Base-by-base conservation (phyloP, 805 yeast genomes). In the Yarrowia sp. region DNA sequence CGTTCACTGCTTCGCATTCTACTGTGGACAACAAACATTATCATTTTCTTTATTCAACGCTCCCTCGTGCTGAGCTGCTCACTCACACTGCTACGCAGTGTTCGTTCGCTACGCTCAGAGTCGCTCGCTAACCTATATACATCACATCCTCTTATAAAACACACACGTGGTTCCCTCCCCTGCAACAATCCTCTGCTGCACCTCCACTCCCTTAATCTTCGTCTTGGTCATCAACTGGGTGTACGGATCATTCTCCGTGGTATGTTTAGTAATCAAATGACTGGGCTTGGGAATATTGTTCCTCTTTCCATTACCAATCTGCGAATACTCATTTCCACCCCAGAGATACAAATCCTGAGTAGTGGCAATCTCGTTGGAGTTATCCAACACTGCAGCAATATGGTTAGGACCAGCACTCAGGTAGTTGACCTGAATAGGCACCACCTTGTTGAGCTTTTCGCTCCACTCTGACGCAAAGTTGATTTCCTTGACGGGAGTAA, bases 291-390 rank as follows among this genome's bases (percentile, higher is more conserved):
- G 32, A 7, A 80, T 74, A 72, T 88, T 87, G 66, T 82, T 81
- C 45, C 82, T 79, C 71, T 88, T 88, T 33, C 97, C 96, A 71
- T 86, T 90, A 11, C 96, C 97, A 48, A 90, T 80, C 76, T 93
- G 97, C 28, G 93, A 96, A 69, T 69, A 79, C 71, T 86, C 88
- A 74, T 92, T 93, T 48, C 85, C 87, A 28, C 99, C 99, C 91
- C 96, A 91, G 5, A 78, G 82, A 42, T 87, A 73, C 18, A 91
- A 87, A 71, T 88, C 91, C 17, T 58, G 63, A 31, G 64, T 53
- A 11, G 33, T 39, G 9, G 50, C 45, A 1, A 50, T 35, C 28
- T 70, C 67, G 11, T 70, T 65, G 18, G 82, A 82, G 67, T 87
- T 87, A 45, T 79, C 74, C 65, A 89, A 76, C 9, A 85, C 84